These are phyloP conservation scores for Paecilomyces formosus DNA, from an alignment of 2,329 filamentous ascomycete species.

Conservation along the genomic window DNA sequence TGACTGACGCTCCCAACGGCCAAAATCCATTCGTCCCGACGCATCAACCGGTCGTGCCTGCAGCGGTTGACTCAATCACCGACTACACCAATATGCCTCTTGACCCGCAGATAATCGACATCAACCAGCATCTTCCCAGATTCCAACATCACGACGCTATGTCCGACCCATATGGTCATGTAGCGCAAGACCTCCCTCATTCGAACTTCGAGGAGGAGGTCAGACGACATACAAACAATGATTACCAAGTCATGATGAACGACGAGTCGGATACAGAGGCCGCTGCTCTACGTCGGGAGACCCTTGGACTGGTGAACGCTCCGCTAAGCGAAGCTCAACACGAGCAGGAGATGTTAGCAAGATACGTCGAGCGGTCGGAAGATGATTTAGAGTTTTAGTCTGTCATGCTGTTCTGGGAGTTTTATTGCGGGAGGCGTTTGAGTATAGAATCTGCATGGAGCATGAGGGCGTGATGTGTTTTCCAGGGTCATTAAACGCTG, in stretches of 20 bases:
- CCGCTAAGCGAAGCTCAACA: conserved; percentile 32
- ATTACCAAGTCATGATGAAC: conserved; percentile 37
- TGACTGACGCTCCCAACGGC: conserved; percentile 16
- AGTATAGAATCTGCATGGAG: background rate
- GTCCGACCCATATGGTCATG: conserved; percentile 24
- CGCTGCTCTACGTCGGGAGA: conserved; percentile 26
- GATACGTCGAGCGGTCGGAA: conserved; percentile 31
- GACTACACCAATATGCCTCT: conserved; percentile 47
- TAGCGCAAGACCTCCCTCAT: conserved; percentile 22
- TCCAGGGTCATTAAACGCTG: background rate
- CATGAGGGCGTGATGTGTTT: background rate
- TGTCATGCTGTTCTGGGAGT: conserved; percentile 12
- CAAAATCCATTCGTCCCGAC: conserved; percentile 26
- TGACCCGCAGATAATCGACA: conserved; percentile 55
- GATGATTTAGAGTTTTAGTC: conserved; percentile 26
- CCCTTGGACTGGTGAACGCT: conserved; percentile 31
- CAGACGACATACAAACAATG: conserved; percentile 29
- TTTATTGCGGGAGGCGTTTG: background rate
- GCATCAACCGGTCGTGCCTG: conserved; percentile 25
- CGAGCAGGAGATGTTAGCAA: conserved; percentile 31
- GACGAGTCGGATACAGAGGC: conserved; percentile 29
- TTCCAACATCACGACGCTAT: conserved; percentile 33
- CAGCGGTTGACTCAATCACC: conserved; percentile 30
- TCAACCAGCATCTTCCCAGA: conserved; percentile 36
- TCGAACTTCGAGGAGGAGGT: conserved; percentile 31